Percentiles rank a stretch among this genome's conserved stretches.
Conservation (phyloP, 768 basidiomycete species). For the Termitomyces sp. region DNA sequence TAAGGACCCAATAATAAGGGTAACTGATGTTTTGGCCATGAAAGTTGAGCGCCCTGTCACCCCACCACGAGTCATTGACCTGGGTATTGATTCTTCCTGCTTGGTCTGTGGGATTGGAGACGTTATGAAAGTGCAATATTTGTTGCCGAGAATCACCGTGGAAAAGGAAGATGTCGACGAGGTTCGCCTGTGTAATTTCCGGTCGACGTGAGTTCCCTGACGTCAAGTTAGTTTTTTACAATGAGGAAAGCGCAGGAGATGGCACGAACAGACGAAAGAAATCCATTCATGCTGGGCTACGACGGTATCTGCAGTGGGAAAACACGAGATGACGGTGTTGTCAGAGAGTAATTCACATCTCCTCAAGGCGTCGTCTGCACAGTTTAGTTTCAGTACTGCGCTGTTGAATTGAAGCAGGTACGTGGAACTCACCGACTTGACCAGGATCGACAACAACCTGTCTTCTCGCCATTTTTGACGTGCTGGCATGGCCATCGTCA, state of each 20-base stretch:
- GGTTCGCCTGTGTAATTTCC: slow-evolving; percentile 52
- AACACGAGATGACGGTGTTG: slow-evolving; percentile 77
- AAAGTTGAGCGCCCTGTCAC: slow-evolving; percentile 41
- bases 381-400: slow-evolving; percentile 2
- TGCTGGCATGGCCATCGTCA: slow-evolving; percentile 15
- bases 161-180: slow-evolving; percentile 74
- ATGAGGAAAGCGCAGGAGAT: slow-evolving; percentile 8
- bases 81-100: slow-evolving; percentile 48
- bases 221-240: slow-evolving; percentile 6
- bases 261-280: slow-evolving; percentile 71
- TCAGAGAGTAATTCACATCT: slow-evolving; percentile 53
- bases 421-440: slow-evolving; percentile 23
- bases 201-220: slow-evolving; percentile 75
- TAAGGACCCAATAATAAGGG: slow-evolving; percentile 76
- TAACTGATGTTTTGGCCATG: slow-evolving; percentile 49
- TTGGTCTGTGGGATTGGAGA: slow-evolving; percentile 41
- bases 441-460: slow-evolving; percentile 33
- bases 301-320: slow-evolving; percentile 46
- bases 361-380: slow-evolving; percentile 33
- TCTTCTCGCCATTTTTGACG: slow-evolving; percentile 23
- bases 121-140: slow-evolving; percentile 37
- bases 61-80: slow-evolving; percentile 78
- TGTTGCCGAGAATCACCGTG: slow-evolving; percentile 58
- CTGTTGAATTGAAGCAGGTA: background rate
- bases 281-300: slow-evolving; percentile 74